phyloP scores from a whole-genome alignment of 371 early-diverging fungal genomes.

The Umbelopsis sp. region DNA sequence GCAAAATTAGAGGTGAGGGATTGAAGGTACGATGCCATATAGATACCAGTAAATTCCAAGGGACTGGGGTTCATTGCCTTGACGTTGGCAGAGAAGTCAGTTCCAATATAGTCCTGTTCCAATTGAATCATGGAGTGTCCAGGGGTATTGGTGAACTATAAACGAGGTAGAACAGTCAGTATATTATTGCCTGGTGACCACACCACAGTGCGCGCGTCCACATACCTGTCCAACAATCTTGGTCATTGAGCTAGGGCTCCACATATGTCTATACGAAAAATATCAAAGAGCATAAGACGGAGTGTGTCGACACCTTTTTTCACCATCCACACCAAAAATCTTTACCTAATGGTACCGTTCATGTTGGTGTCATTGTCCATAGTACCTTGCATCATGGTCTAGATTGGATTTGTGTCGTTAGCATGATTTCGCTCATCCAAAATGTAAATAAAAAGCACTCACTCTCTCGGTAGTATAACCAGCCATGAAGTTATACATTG shows the following conservation, averaged over 20 bases:
- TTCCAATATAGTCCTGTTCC: slow-evolving; percentile 91
- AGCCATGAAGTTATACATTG: slow-evolving; percentile 88
- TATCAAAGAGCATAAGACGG: neutral
- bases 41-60: slow-evolving; percentile 89
- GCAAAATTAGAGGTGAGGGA: slow-evolving; percentile 84
- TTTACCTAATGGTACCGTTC: slow-evolving; percentile 34
- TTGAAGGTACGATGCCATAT: slow-evolving; percentile 87
- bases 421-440: neutral
- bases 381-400: slow-evolving; percentile 83
- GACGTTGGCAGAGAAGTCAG: slow-evolving; percentile 83
- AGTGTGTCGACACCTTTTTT: neutral
- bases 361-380: slow-evolving; percentile 83
- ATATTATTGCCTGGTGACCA: neutral
- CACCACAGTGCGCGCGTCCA: neutral
- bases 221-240: slow-evolving; percentile 77
- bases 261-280: slow-evolving; percentile 43
- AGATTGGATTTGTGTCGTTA: neutral
- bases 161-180: slow-evolving; percentile 16
- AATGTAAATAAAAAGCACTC: slow-evolving; percentile 15
- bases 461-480: slow-evolving; percentile 69
- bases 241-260: slow-evolving; percentile 50
- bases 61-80: slow-evolving; percentile 96
- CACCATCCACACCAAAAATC: neutral
- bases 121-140: slow-evolving; percentile 90
- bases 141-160: slow-evolving; percentile 61